Base-by-base conservation (phyloP, 2,329 filamentous ascomycete genomes). In the Fusarium sterilihyphosum region DNA sequence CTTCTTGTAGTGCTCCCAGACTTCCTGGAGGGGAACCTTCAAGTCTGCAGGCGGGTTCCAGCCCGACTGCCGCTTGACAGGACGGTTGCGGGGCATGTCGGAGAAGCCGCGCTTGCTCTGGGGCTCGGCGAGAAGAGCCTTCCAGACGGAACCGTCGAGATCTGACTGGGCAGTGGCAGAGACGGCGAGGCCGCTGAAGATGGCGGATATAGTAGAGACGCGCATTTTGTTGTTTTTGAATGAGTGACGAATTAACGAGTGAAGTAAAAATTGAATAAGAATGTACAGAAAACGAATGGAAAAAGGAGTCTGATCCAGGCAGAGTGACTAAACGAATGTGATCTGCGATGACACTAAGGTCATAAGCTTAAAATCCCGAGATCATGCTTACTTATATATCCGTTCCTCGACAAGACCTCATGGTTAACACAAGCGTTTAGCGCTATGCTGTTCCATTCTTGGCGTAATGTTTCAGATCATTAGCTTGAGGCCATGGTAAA, bases 131-230 rank as follows among this genome's bases (percentile, higher is more conserved):
- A 75, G 58, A n/a, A 75, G 46, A n/a, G 56, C 59, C 16, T 63
- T 69, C 73, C 73, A 76, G 9, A 76, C 73, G 8, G 70, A 66
- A 22, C 24, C 52, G 17, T 76, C 73, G 14, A 75, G 67, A 47
- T 76, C 73, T 3, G 73, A 76, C 8, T 73, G 57, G 5, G 73
- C 73, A 7, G 41, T 37, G 9, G 47, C n/a, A 16, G 60, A 65
- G n/a, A 61, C 62, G 8, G 68, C 29, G 16, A 76, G 56, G 33
- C 73, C 62, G 29, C 53, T 57, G 7, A 71, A 24, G 18, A 72
- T 22, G 2, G 62, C 40, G 10, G 61, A 46, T 8, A 68, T 41
- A 8, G 49, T 50, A 20, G 64, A 68, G 16, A 71, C 22, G 33
- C 56, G 59, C 70, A 73, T 73, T 16, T 37, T 65, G 24, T 14